A percentile compares a stretch with the other conserved stretches of the same genome.
Conservation (phyloP, 2,329 filamentous ascomycete species). For the Sporothrix brunneoviolacea region DNA sequence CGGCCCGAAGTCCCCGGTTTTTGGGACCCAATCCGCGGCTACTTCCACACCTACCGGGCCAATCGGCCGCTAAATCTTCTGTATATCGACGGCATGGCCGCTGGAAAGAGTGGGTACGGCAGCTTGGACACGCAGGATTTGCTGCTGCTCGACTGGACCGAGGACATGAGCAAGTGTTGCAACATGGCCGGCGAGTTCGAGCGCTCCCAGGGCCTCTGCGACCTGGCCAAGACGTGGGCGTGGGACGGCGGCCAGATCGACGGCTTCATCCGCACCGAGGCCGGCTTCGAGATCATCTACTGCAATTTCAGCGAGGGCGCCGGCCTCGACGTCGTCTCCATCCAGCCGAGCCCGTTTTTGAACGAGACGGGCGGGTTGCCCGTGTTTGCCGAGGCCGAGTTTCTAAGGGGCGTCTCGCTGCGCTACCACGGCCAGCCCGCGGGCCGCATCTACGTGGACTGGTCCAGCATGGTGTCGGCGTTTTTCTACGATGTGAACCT, state of each 20-base stretch:
- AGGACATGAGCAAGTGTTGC: too few species aligned
- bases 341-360: conserved; percentile 15
- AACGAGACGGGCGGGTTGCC: conserved; percentile 19
- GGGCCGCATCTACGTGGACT: conserved; percentile 38
- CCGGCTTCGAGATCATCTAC: conserved; percentile 63
- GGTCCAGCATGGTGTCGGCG: conserved; percentile 44
- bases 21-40: conserved; percentile 37
- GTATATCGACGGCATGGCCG: conserved; percentile 65
- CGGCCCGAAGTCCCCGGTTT: neutral
- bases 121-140: conserved; percentile 63
- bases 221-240: conserved; percentile 44
- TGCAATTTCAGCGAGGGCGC: conserved; percentile 48
- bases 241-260: conserved; percentile 38
- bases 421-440: conserved; percentile 41
- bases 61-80: conserved; percentile 52
- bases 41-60: conserved; percentile 60
- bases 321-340: conserved; percentile 33
- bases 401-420: conserved; percentile 34
- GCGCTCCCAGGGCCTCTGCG: conserved; percentile 51
- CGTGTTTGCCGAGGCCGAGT: conserved; percentile 23
- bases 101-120: conserved; percentile 57
- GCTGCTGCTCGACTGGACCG: conserved; percentile 35
- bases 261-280: conserved; percentile 60
- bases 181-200: conserved; percentile 33
- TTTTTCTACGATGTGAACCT: conserved; percentile 46